phyloP scores from a whole-genome alignment of 1,139 yeast species.

The Saccharomyces pastorianus region DNA sequence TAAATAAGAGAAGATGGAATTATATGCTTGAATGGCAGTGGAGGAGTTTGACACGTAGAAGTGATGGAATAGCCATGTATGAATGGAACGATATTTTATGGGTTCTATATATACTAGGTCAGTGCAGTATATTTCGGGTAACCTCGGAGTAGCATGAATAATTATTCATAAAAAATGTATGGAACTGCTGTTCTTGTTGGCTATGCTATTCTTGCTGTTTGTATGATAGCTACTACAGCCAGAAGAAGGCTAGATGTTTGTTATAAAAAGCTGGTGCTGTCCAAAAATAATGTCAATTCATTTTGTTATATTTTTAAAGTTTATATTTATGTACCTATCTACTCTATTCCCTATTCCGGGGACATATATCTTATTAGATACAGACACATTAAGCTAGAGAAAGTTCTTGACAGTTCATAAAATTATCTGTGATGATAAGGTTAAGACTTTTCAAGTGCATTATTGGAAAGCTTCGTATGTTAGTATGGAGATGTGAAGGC shows the following conservation, averaged over 20 bases:
- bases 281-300: background rate
- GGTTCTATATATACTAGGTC: background rate
- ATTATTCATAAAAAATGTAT: background rate
- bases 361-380: background rate
- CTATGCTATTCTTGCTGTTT: background rate
- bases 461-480: background rate
- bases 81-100: background rate
- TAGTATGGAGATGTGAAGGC: background rate
- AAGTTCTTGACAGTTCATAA: background rate
- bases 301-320: no score
- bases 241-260: background rate
- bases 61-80: background rate
- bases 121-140: background rate
- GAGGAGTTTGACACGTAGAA: background rate
- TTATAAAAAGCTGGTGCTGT: background rate
- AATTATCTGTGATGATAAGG: background rate
- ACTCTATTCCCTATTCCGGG: background rate
- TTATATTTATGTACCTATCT: no score
- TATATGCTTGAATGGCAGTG: background rate
- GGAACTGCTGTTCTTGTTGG: background rate
- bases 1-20: no score
- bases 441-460: background rate
- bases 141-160: background rate
- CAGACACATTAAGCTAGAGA: background rate
- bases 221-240: background rate